A percentile compares a stretch with the other conserved stretches of the same genome.
Conservation (phyloP, 176 grass and related monocot species). For the Urochloa ruziziensis region DNA sequence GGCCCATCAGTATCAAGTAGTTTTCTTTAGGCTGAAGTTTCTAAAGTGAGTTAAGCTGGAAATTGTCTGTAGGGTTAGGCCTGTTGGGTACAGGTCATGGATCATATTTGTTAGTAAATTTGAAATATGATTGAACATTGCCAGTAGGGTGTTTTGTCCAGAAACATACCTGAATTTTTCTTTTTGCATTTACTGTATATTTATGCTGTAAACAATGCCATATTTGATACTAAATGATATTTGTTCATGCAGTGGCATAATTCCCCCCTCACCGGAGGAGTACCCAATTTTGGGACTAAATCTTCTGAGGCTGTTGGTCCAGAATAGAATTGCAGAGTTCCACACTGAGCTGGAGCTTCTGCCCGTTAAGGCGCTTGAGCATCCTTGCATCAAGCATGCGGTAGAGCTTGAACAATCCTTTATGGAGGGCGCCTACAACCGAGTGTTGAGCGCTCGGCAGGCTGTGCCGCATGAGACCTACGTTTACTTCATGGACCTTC, state of each 20-base stretch:
- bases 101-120: neutral
- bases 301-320: slow-evolving; percentile 81
- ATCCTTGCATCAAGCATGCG: slow-evolving; percentile 74
- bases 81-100: neutral
- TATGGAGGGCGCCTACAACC: slow-evolving; percentile 88
- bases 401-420: slow-evolving; percentile 86
- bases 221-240: slow-evolving; percentile 4
- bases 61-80: neutral
- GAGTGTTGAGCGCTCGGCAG: slow-evolving; percentile 68
- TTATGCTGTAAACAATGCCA: neutral
- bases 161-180: neutral
- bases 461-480: slow-evolving; percentile 77
- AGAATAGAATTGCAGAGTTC: slow-evolving; percentile 99
- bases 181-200: neutral
- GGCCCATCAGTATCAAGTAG: neutral
- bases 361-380: slow-evolving; percentile 54
- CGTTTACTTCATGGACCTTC: slow-evolving; percentile 97
- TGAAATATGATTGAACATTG: neutral
- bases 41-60: neutral
- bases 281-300: slow-evolving; percentile 78
- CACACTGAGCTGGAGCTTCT: slow-evolving; percentile 94
- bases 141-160: neutral
- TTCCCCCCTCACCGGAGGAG: slow-evolving; percentile 66
- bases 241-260: slow-evolving; percentile 67
- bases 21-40: neutral